Evolutionary conservation across 192 early-diverging fungal genomes (phyloP), one percentile per base, ranked within the genome.

Genomic region (Thoreauomyces humboldtii): DNA sequence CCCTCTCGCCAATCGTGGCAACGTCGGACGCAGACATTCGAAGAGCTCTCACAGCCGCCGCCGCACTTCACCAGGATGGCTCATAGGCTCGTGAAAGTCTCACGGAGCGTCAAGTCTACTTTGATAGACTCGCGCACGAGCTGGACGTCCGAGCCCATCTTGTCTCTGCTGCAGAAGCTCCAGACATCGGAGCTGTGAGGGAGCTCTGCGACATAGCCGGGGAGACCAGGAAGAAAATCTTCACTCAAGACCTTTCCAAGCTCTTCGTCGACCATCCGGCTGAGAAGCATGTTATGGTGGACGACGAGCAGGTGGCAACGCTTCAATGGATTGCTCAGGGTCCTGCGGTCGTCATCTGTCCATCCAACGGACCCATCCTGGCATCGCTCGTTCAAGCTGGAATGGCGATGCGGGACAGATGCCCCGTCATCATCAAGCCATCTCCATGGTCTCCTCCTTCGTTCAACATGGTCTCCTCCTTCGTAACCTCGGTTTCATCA

Each of bases 401-500:
- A 5, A 4, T 27, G 4, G 50, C 50, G 15, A 31, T 52, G 6
- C 50, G 32, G 29, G 25, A 22, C 5, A 29, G 50, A 22, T 52
- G 50, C 32, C 50, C 50, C 27, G 50, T 52, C 3, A 52, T 52
- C 5, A 29, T 52, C 19, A 52, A 52, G 27, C 50, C 50, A 4
- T 52, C 50, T 15, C 21, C 50, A 15, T 52, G 50, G 50, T 52
- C 50, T 6, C 19, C 50, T 2, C 50, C 25, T 27, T 52, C 50
- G 4, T 52, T 29, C 50, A 52, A 52, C 15, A 29, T 52, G 27
- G 50, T 52, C n/a, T n/a, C n/a, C n/a, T n/a, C n/a, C n/a, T n/a
- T n/a, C n/a, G n/a, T n/a, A 57, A 81, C 81, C 63, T 82, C 83
- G 33, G 84, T 79, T 45, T 94, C 93, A 31, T 97, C 95, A 83